Evolutionary conservation across 768 basidiomycete species (phyloP).

Genomic region (Termitomyces titanicus): DNA sequence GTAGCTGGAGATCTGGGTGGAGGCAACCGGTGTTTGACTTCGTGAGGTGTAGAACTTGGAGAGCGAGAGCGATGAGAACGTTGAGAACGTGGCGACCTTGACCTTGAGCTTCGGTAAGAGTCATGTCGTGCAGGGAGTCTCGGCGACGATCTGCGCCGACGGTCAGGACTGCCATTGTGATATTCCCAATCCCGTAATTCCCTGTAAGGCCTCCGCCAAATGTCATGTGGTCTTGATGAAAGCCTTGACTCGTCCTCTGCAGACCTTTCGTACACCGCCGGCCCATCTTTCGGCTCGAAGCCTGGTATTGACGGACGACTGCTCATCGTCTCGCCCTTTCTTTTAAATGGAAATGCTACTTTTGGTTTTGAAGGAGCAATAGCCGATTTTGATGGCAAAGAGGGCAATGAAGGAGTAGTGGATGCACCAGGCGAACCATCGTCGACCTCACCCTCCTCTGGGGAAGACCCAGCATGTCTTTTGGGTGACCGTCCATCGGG

Average conservation of each 20-base stretch:
- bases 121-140: constrained; percentile 20
- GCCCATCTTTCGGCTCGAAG: constrained; percentile 19
- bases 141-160: constrained; percentile 13
- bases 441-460: constrained; percentile 83
- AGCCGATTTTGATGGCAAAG: constrained; percentile 32
- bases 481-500: constrained; percentile 51
- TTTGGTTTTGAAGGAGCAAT: constrained; percentile 32
- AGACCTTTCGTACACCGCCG: constrained; percentile 33
- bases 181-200: constrained; percentile 30
- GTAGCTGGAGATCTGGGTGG: constrained; percentile 31
- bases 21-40: constrained; percentile 37
- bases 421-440: constrained; percentile 35
- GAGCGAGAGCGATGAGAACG: constrained; percentile 31
- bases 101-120: constrained; percentile 21
- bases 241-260: constrained; percentile 42
- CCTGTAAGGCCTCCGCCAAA: constrained; percentile 20
- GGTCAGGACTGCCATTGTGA: constrained; percentile 32
- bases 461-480: constrained; percentile 58
- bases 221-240: constrained; percentile 29
- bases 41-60: constrained; percentile 31
- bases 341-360: constrained; percentile 79
- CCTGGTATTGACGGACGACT: constrained; percentile 7
- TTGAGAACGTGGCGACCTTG: constrained; percentile 23
- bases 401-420: constrained; percentile 20
- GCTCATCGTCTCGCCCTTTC: constrained; percentile 29